Percentiles rank a stretch among this genome's conserved stretches.
These are phyloP conservation scores for Gliomastix tumulicola DNA, from an alignment of 2,329 filamentous ascomycete genomes.

Conservation along the genomic window DNA sequence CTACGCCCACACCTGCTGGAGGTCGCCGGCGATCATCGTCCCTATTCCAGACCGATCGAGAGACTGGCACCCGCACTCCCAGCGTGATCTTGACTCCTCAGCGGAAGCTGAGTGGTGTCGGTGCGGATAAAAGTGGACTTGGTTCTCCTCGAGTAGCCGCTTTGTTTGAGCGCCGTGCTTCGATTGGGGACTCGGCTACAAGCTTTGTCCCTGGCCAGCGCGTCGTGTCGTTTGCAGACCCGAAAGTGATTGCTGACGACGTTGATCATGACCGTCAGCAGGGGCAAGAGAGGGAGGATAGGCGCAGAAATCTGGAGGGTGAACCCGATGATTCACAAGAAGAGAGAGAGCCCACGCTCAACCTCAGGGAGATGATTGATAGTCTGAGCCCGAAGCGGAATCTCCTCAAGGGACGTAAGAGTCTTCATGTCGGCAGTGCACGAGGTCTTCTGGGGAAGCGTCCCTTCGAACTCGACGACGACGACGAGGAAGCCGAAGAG, in stretches of 20 bases:
- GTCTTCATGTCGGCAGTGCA: conserved; percentile 68
- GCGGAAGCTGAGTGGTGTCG: conserved; percentile 59
- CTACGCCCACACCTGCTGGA: no score
- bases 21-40: no score
- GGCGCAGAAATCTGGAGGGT: conserved; percentile 46
- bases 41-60: conserved; percentile 46
- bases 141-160: conserved; percentile 70
- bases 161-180: conserved; percentile 63
- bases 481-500: conserved; percentile 53
- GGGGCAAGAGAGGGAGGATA: conserved; percentile 55
- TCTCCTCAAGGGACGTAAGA: conserved; percentile 61
- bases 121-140: conserved; percentile 62
- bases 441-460: conserved; percentile 68
- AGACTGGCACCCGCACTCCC: conserved; percentile 53
- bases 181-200: conserved; percentile 60
- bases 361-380: conserved; percentile 70
- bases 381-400: conserved; percentile 72
- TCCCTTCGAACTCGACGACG: conserved; percentile 61
- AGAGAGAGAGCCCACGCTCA: conserved; percentile 57
- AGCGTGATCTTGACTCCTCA: conserved; percentile 50
- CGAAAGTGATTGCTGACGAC: conserved; percentile 53
- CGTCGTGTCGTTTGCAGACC: conserved; percentile 58
- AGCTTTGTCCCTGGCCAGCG: conserved; percentile 52
- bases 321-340: conserved; percentile 35
- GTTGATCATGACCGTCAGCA: conserved; percentile 52